Evolutionary conservation across 2,329 filamentous ascomycete species (phyloP).

Genomic region (Chrysoporthe cubensis): DNA sequence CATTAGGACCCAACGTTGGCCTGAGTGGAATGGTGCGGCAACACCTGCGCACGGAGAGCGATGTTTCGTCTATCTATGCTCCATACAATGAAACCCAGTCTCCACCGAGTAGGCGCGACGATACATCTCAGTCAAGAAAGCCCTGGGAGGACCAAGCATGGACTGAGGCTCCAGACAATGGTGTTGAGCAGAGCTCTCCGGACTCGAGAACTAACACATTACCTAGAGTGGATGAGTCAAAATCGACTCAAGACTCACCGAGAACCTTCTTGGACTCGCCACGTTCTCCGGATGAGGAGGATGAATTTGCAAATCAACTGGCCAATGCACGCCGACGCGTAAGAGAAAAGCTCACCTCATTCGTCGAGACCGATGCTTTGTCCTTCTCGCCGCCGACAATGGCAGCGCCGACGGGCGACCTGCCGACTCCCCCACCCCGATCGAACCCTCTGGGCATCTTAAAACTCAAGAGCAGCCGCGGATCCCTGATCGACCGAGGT

Average conservation of each 20-base stretch:
- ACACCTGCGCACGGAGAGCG: slow-evolving; percentile 82
- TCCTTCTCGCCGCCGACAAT: slow-evolving; percentile 40
- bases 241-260: neutral
- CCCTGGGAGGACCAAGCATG: slow-evolving; percentile 15
- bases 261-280: slow-evolving; percentile 17
- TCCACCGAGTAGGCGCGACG: slow-evolving; percentile 12
- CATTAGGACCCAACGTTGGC: slow-evolving; percentile 69
- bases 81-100: slow-evolving; percentile 27
- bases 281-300: slow-evolving; percentile 51
- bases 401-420: slow-evolving; percentile 41
- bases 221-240: slow-evolving; percentile 1
- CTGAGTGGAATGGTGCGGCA: slow-evolving; percentile 82
- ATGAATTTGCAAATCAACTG: slow-evolving; percentile 75
- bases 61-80: slow-evolving; percentile 77
- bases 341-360: slow-evolving; percentile 72
- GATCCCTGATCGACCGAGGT: slow-evolving; percentile 45
- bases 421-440: slow-evolving; percentile 39
- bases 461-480: slow-evolving; percentile 64
- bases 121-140: slow-evolving; percentile 9
- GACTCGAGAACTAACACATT: slow-evolving; percentile 21
- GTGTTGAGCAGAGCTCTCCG: slow-evolving; percentile 28
- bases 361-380: slow-evolving; percentile 64
- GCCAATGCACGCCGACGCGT: slow-evolving; percentile 72
- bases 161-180: neutral
- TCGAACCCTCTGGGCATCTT: slow-evolving; percentile 67